These are phyloP conservation scores for Hysterium pulicare DNA, from an alignment of 2,329 filamentous ascomycete species.

Conservation along the genomic window DNA sequence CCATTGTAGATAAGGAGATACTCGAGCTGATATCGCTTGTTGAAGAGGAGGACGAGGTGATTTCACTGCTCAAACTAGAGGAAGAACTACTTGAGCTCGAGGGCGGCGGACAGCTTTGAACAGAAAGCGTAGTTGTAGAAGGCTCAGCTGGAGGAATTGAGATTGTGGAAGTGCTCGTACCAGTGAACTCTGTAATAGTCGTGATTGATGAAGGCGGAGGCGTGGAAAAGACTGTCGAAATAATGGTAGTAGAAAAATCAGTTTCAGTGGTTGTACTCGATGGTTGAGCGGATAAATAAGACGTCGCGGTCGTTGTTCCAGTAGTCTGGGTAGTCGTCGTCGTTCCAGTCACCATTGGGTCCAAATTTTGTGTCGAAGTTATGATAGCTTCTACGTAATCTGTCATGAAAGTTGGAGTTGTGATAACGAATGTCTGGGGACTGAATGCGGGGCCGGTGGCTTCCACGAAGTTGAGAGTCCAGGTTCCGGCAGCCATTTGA, in stretches of 20 bases:
- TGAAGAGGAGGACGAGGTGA: too few species aligned
- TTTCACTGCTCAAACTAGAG: too few species aligned
- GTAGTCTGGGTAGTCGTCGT: background rate
- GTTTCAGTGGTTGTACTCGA: background rate
- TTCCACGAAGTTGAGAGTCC: background rate
- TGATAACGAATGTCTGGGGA: background rate
- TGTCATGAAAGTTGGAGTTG: background rate
- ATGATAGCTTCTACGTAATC: constrained; percentile 1
- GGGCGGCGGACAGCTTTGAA: background rate
- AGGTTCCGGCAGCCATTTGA: background rate
- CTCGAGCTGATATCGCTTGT: background rate
- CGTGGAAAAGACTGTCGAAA: background rate
- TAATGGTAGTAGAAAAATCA: background rate
- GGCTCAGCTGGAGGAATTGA: background rate
- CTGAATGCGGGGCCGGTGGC: background rate
- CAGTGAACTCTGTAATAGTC: background rate
- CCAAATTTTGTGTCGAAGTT: background rate
- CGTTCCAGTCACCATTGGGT: background rate
- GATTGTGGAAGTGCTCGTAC: background rate
- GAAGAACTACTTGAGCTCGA: background rate
- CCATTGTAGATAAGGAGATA: background rate
- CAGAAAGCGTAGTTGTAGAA: constrained; percentile 1
- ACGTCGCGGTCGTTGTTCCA: background rate
- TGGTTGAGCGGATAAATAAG: background rate
- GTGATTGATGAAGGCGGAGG: background rate